Conservation (phyloP, 208 protist genomes). For the Trypanosoma avium region DNA sequence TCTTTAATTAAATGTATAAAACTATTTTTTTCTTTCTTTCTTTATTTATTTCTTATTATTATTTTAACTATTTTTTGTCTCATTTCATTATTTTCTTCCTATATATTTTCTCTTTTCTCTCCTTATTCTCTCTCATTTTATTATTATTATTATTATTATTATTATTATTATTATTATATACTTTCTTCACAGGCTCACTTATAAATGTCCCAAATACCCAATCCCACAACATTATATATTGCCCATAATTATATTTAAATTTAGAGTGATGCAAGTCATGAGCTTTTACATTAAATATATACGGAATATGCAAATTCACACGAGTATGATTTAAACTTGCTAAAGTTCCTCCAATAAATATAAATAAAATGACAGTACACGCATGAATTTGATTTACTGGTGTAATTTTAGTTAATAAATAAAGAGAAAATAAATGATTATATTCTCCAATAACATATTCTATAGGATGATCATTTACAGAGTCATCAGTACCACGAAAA, state of each 20-base stretch:
- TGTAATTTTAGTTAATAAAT: constrained; percentile 62
- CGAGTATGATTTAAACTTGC: constrained; percentile 92
- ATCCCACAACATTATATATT: constrained; percentile 95
- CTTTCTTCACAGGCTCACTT: too few species aligned
- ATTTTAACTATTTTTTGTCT: too few species aligned
- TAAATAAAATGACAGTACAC: constrained; percentile 60
- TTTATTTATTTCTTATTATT: too few species aligned
- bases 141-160: too few species aligned
- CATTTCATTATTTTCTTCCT: too few species aligned
- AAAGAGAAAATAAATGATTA: constrained; percentile 78
- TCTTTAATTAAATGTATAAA: too few species aligned
- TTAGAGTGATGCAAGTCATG: constrained; percentile 92
- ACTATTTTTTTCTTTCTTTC: too few species aligned
- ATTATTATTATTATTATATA: too few species aligned
- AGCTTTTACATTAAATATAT: constrained; percentile 81
- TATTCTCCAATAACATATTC: constrained; percentile 92
- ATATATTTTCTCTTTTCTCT: too few species aligned
- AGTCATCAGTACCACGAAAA: constrained; percentile 87
- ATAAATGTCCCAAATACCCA: constrained; percentile 85
- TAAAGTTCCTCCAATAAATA: constrained; percentile 81
- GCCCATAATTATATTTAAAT: constrained; percentile 87
- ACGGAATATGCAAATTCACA: constrained; percentile 72
- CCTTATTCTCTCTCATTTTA: too few species aligned
- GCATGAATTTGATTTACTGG: constrained; percentile 63
- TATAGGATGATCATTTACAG: constrained; percentile 91